A percentile compares a stretch with the other conserved stretches of the same genome.
Evolutionary conservation across 2,329 filamentous ascomycete genomes (phyloP).

Genomic region (Plectosphaerella cucumerina): DNA sequence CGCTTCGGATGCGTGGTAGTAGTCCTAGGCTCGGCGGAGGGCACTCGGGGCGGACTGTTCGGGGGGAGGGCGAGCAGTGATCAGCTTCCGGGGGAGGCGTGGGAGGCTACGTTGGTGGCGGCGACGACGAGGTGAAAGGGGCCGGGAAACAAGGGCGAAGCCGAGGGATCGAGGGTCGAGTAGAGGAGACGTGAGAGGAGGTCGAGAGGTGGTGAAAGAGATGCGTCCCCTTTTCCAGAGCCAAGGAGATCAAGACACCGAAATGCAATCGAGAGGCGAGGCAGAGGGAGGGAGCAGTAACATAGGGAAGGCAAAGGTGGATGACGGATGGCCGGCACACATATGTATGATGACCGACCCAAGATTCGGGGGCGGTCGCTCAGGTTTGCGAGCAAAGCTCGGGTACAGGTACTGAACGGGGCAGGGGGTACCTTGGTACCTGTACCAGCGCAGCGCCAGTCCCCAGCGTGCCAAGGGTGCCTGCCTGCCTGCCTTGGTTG

Average conservation of each 20-base stretch:
- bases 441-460: not conserved
- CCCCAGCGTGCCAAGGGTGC: not conserved
- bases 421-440: not conserved
- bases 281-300: not conserved
- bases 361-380: not conserved
- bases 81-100: not conserved
- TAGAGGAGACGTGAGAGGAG: not conserved
- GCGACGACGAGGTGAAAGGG: not conserved
- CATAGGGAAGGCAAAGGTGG: not conserved
- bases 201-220: not conserved
- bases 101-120: not conserved
- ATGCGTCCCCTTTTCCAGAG: not conserved
- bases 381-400: not conserved
- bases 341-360: constrained; percentile 2
- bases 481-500: not conserved
- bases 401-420: not conserved
- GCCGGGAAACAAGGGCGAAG: not conserved
- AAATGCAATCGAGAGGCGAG: not conserved
- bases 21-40: not conserved
- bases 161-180: not conserved
- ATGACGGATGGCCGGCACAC: not conserved
- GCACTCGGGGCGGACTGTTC: not conserved
- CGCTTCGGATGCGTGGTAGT: not conserved
- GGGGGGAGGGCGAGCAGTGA: not conserved
- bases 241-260: not conserved